Conservation (phyloP, 2,329 filamentous ascomycete species). For the Didymella pomorum region DNA sequence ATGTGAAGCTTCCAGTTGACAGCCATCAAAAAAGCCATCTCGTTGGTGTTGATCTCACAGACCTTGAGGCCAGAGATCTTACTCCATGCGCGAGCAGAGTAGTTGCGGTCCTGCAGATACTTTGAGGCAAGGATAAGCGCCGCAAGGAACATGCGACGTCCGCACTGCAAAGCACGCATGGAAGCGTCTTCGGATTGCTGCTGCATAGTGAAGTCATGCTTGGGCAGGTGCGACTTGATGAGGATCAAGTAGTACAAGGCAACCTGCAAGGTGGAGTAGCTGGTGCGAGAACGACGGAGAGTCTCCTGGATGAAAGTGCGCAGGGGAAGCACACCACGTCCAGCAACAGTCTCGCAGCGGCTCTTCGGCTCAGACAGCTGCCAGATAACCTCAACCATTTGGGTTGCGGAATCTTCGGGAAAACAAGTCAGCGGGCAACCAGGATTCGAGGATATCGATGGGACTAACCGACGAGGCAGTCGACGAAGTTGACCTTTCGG, state of each 20-base stretch:
- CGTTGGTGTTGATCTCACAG: conserved; percentile 94
- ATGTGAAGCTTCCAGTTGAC: conserved; percentile 97
- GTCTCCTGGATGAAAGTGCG: conserved; percentile 98
- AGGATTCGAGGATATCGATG: conserved; percentile 45
- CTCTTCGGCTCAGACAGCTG: conserved; percentile 84
- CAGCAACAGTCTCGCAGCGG: conserved; percentile 70
- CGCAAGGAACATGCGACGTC: conserved; percentile 95
- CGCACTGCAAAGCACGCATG: conserved; percentile 87
- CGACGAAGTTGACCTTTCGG: conserved; percentile 93
- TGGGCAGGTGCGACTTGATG: conserved; percentile 88
- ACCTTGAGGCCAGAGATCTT: conserved; percentile 98
- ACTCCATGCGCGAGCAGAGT: conserved; percentile 96
- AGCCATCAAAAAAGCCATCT: conserved; percentile 87
- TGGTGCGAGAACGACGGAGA: conserved; percentile 89
- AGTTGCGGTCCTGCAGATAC: conserved; percentile 97
- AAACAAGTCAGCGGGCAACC: conserved; percentile 40
- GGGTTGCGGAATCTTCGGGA: conserved; percentile 86
- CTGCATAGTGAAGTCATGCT: conserved; percentile 84
- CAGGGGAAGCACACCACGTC: conserved; percentile 83
- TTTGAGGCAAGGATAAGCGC: conserved; percentile 96
- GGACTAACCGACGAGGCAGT: conserved; percentile 93
- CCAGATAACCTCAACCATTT: conserved; percentile 98
- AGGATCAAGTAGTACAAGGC: conserved; percentile 95
- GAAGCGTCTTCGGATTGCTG: conserved; percentile 74
- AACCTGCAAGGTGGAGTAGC: conserved; percentile 96